A percentile compares a stretch with the other conserved stretches of the same genome.
These are phyloP conservation scores for Actinomortierella ambigua DNA, from an alignment of 371 early-diverging fungal species.

Conservation along the genomic window DNA sequence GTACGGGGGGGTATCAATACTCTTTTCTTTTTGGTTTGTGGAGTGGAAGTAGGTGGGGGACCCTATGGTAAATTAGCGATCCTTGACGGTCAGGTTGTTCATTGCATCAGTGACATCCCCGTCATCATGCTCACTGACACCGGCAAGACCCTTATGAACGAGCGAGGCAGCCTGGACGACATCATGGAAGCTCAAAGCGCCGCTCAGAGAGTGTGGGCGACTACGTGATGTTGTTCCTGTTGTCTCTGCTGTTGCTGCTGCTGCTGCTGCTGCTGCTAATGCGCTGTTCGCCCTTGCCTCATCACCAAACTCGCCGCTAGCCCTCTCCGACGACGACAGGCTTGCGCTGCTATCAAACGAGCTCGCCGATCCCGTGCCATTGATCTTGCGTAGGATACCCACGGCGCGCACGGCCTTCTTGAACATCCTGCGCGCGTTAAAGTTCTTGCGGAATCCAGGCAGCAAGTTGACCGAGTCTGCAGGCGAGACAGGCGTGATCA, in stretches of 20 bases:
- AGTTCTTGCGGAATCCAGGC: slow-evolving; percentile 79
- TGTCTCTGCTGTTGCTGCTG: too few relatives aligned
- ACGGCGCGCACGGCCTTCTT: slow-evolving; percentile 65
- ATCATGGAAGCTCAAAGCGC: slow-evolving; percentile 35
- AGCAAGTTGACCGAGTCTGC: slow-evolving; percentile 59
- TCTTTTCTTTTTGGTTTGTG: too few relatives aligned
- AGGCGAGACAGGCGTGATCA: slow-evolving; percentile 43
- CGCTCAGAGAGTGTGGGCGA: too few relatives aligned
- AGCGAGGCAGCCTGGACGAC: slow-evolving; percentile 29
- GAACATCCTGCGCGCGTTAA: slow-evolving; percentile 77
- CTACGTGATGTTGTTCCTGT: too few relatives aligned
- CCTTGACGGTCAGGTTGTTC: slow-evolving; percentile 20
- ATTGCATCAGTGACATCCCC: slow-evolving; percentile 16
- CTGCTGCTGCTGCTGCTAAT: too few relatives aligned
- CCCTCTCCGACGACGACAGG: slow-evolving; percentile 20
- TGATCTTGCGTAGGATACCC: slow-evolving; percentile 35
- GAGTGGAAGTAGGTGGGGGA: too few relatives aligned
- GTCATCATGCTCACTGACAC: slow-evolving; percentile 4
- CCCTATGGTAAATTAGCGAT: too few relatives aligned
- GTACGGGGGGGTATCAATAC: too few relatives aligned
- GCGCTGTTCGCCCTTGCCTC: too few relatives aligned
- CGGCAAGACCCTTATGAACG: slow-evolving; percentile 26
- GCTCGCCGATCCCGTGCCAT: slow-evolving; percentile 7
- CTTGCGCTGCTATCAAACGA: neutral
- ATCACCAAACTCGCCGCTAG: too few relatives aligned